These are phyloP conservation scores for Tuber umbilicatum DNA, from an alignment of 495 filamentous ascomycete species.

Conservation along the genomic window DNA sequence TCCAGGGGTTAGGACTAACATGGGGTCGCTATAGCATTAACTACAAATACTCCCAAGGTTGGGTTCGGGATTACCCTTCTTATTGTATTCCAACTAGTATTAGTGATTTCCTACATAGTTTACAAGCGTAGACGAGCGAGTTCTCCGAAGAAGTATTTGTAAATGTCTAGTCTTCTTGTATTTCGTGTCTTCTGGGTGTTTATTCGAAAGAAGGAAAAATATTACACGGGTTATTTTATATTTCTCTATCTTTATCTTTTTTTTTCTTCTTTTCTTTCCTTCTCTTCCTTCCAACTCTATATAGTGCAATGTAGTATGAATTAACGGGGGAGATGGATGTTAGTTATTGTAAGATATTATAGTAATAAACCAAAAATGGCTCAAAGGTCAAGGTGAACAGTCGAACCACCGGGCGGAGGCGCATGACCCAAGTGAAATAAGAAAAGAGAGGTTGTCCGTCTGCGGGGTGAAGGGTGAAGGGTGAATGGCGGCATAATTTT, in stretches of 20 bases:
- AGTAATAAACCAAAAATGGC: neutral
- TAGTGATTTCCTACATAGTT: conserved; percentile 61
- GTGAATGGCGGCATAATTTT: neutral
- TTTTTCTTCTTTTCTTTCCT: neutral
- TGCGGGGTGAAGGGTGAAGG: conserved; percentile 5
- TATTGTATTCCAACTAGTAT: conserved; percentile 65
- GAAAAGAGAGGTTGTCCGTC: neutral
- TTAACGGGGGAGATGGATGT: conserved; percentile 4
- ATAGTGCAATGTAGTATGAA: neutral
- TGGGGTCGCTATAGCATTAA: conserved; percentile 48
- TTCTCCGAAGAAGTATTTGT: conserved; percentile 90
- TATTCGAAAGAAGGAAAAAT: neutral
- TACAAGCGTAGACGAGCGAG: conserved; percentile 74
- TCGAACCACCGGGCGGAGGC: neutral
- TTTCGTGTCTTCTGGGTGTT: conserved; percentile 7
- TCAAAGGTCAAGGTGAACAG: neutral
- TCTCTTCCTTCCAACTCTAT: neutral
- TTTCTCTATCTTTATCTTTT: neutral
- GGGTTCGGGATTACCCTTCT: conserved; percentile 66
- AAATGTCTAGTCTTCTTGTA: conserved; percentile 27
- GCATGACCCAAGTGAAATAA: conserved; percentile 4
- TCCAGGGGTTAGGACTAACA: conserved; percentile 19
- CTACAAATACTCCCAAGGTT: conserved; percentile 58
- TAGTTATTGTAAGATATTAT: neutral
- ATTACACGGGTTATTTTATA: conserved; percentile 1